A percentile compares a stretch with the other conserved stretches of the same genome.
Conservation (phyloP, 148 eudicot genomes). For the Nepenthes gracilis region DNA sequence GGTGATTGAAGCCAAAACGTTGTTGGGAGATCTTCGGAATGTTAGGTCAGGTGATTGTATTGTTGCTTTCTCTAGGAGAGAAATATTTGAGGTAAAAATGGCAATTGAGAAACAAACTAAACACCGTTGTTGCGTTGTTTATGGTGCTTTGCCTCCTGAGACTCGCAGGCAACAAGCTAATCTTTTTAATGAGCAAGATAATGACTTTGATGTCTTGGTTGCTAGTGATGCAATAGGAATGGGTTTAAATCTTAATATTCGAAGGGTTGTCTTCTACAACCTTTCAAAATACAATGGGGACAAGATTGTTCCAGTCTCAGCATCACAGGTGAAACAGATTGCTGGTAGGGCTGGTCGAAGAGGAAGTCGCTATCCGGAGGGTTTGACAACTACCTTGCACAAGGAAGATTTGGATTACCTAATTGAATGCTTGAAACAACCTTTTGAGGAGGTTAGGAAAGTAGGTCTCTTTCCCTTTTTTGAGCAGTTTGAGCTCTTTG, state of each 20-base stretch:
- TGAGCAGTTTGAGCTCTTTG: constrained; percentile 93
- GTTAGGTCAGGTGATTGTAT: constrained; percentile 90
- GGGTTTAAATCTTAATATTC: constrained; percentile 91
- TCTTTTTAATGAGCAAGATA: constrained; percentile 72
- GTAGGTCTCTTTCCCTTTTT: constrained; percentile 84
- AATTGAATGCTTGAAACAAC: constrained; percentile 74
- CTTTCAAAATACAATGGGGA: constrained; percentile 94
- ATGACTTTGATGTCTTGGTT: constrained; percentile 80
- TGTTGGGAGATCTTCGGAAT: constrained; percentile 70
- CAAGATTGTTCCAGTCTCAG: constrained; percentile 70
- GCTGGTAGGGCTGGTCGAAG: constrained; percentile 98
- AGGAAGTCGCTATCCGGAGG: constrained; percentile 93
- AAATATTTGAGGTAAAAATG: constrained; percentile 89
- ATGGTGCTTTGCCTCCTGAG: constrained; percentile 97
- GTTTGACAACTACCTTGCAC: constrained; percentile 70
- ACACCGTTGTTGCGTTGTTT: constrained; percentile 91
- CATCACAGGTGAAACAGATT: constrained; percentile 92
- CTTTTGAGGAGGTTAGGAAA: constrained; percentile 68
- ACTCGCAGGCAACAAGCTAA: constrained; percentile 90
- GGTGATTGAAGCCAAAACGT: constrained; percentile 94
- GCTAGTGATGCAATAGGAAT: constrained; percentile 99
- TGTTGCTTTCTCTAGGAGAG: constrained; percentile 96
- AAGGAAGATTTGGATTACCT: constrained; percentile 76
- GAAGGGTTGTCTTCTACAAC: constrained; percentile 62
- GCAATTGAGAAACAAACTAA: constrained; percentile 84